These are phyloP conservation scores for Neonectria magnoliae DNA, from an alignment of 2,329 filamentous ascomycete species.

Conservation along the genomic window DNA sequence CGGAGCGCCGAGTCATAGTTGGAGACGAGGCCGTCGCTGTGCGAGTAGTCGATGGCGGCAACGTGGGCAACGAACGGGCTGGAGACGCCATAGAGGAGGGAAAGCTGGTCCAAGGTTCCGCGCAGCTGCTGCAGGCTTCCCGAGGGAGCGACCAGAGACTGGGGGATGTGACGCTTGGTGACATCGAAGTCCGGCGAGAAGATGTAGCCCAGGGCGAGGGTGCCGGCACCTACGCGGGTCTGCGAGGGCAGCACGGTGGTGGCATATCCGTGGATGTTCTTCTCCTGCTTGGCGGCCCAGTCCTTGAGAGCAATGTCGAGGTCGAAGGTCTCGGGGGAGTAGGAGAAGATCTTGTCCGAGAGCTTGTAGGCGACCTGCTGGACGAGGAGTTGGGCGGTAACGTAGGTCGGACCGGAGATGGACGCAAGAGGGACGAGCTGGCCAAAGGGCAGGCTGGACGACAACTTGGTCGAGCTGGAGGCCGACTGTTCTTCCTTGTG, in stretches of 20 bases:
- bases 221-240: slow-evolving; percentile 87
- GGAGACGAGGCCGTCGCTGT: slow-evolving; percentile 76
- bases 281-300: slow-evolving; percentile 76
- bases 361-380: slow-evolving; percentile 96
- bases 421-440: slow-evolving; percentile 63
- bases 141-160: slow-evolving; percentile 88
- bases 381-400: slow-evolving; percentile 90
- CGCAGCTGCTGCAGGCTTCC: slow-evolving; percentile 84
- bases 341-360: slow-evolving; percentile 97
- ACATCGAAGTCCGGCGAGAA: slow-evolving; percentile 98
- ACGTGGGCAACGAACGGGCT: slow-evolving; percentile 94
- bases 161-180: slow-evolving; percentile 88
- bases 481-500: slow-evolving; percentile 53
- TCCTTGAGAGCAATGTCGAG: slow-evolving; percentile 83
- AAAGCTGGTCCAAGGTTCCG: slow-evolving; percentile 87
- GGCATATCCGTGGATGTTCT: slow-evolving; percentile 83
- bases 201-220: slow-evolving; percentile 93
- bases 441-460: slow-evolving; percentile 67
- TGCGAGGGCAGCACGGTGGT: slow-evolving; percentile 84
- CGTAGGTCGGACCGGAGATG: slow-evolving; percentile 89
- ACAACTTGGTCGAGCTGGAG: slow-evolving; percentile 53
- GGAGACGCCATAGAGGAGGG: slow-evolving; percentile 88
- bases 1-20: slow-evolving; percentile 87
- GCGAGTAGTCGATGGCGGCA: slow-evolving; percentile 86
- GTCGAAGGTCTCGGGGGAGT: slow-evolving; percentile 93